phyloP scores from a whole-genome alignment of 768 basidiomycete species.

The Termitomyces sp. region DNA sequence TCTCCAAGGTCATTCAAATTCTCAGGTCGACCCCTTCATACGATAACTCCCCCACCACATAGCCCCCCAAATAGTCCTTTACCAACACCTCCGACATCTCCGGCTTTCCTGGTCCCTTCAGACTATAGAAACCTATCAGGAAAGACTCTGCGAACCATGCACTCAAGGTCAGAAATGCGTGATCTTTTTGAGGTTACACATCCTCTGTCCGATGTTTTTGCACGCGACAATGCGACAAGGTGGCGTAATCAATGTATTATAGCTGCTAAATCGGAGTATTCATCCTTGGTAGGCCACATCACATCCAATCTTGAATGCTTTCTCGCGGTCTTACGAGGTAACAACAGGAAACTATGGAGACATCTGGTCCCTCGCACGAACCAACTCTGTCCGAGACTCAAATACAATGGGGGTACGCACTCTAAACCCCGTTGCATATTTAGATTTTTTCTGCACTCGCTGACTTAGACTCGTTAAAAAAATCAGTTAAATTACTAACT shows the following conservation, averaged over 20 bases:
- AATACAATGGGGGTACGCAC: slow-evolving; percentile 44
- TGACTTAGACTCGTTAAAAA: background rate
- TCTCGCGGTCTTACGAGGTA: background rate
- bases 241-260: background rate
- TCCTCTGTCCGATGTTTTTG: slow-evolving; percentile 7
- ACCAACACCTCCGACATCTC: slow-evolving; percentile 28
- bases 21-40: slow-evolving; percentile 22
- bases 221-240: background rate
- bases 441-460: background rate
- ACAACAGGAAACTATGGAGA: slow-evolving; percentile 10
- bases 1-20: slow-evolving; percentile 14
- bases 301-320: background rate
- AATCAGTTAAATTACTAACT: background rate
- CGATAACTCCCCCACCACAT: slow-evolving; percentile 28
- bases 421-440: slow-evolving; percentile 23
- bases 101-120: slow-evolving; percentile 11
- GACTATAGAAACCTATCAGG: background rate
- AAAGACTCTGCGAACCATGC: slow-evolving; percentile 18
- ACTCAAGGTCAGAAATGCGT: slow-evolving; percentile 22
- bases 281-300: slow-evolving; percentile 5
- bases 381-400: slow-evolving; percentile 16
- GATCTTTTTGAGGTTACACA: slow-evolving; percentile 2
- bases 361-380: background rate
- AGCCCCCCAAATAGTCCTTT: slow-evolving; percentile 36
- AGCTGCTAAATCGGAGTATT: background rate